Conservation (phyloP, 1,284 basidiomycete genomes). For the Puccinia triticina region DNA sequence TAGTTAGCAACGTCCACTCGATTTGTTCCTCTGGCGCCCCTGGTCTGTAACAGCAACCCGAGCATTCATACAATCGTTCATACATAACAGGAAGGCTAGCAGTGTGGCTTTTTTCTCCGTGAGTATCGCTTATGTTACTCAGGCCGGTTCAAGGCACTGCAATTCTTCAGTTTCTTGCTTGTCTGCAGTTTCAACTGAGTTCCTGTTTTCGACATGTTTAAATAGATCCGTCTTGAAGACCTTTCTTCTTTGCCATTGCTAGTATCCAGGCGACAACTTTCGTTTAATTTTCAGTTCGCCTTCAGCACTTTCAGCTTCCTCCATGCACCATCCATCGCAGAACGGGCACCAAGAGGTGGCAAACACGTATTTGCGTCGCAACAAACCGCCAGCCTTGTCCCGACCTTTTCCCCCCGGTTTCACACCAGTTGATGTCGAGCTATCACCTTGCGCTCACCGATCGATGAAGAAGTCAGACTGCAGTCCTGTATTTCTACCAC, state of each 20-base stretch:
- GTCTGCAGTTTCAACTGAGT: background rate
- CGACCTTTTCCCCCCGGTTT: conserved; percentile 3
- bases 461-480: background rate
- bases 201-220: too few species aligned
- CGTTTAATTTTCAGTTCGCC: background rate
- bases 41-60: background rate
- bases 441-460: background rate
- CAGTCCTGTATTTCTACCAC: background rate
- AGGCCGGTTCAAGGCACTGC: background rate
- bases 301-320: background rate
- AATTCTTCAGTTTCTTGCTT: conserved; percentile 13
- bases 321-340: background rate
- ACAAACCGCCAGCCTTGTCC: background rate
- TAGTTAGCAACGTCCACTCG: background rate
- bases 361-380: background rate
- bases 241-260: background rate
- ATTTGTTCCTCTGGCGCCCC: background rate
- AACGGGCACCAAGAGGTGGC: conserved; percentile 4
- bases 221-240: background rate
- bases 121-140: background rate
- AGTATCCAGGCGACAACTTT: background rate
- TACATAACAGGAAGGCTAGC: background rate
- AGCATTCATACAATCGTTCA: background rate
- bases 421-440: background rate
- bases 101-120: background rate